Base-by-base conservation (phyloP, 805 yeast species). In the Nakazawaea populi region DNA sequence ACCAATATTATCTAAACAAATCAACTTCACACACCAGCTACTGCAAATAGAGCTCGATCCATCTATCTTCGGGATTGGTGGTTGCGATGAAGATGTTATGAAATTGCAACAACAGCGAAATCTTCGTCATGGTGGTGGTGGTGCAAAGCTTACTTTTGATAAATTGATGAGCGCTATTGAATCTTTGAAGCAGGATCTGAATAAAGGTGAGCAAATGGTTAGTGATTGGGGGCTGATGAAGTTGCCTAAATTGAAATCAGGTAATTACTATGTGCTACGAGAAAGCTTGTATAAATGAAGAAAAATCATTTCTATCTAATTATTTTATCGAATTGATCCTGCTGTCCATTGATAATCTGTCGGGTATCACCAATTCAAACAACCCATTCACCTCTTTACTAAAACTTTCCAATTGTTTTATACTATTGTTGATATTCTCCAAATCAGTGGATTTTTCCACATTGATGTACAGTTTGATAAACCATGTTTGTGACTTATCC, bases 291-390 rank as follows among this genome's bases (percentile, higher is more conserved):
- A 74, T 52, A 62, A 68, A 18, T 55, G 60, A 38, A 18, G 11
- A 11, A 9, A 32, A 32, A 32, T 32, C 8, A 32, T 9, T 9
- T 32, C 11, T 32, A 9, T 32, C 8, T 32, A 9, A 8, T 14
- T 37, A 48, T 38, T 47, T 47, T 18, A 47, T 48, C 31, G 71
- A 66, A 50, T 63, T 64, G 31, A 86, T 74, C 57, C 96, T 76
- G 1, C 91, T 80, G 63, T 90, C 96, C 89, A 90, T 88, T 29
- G 75, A 72, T 61, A 80, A 80, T 55, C 96, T 74, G 60, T 88
- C 94, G 5, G 96, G 96, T 34, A 87, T 78, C 18, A 73, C 79
- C 44, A 91, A 72, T 44, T 80, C 80, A 7, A 91, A 74, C 46
- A 89, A 70, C 11, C 90, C 90, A 51, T 74, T 69, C 53, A 91